Base-by-base conservation (phyloP, 1,139 yeast species). In the Pichia cactophila region DNA sequence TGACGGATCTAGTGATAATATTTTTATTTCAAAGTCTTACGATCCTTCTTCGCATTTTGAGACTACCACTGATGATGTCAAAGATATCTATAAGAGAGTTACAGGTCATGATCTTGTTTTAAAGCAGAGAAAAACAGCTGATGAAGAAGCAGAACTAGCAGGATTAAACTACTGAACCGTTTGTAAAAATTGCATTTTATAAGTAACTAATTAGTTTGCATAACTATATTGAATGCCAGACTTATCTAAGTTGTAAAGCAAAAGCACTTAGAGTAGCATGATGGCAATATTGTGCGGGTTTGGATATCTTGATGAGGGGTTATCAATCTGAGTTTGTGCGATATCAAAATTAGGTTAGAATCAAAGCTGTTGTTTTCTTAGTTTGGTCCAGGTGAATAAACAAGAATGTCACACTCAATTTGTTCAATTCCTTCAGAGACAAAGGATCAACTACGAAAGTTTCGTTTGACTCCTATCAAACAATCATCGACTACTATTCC, bases 31-130 rank as follows among this genome's bases (percentile, higher is more conserved):
- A 46, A 86, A 53, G 71, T 85, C 95, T 54, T 92, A 90, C 67
- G 99, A 92, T 66, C 86, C 98, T 1, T 77, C 95, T 11, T 88
- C 97, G 12, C 99, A 92, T 71, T 92, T 92, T 65, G 99, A 92
- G 69, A 74, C 94, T 43, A 86, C 96, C 63, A 92, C 98, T 44
- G 97, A 92, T 65, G 98, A 92, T 66, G 95, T 92, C 59, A 89
- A 89, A 70, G 96, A 92, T 66, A 78, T 92, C 55, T 88, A 94
- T 70, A 82, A 83, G 69, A 80, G 98, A 68, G 83, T 94, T 57
- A 88, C 86, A 46, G 97, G 97, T 48, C 86, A 87, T 68, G 96
- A 95, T 26, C 77, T 92, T 62, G 95, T 86, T 33, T 77, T 92
- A 61, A 83, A 87, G 72, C 78, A 85, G 68, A 81, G 94, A 63